Evolutionary conservation across 2,329 filamentous ascomycete species (phyloP).

Genomic region (Dissoconium aciculare): DNA sequence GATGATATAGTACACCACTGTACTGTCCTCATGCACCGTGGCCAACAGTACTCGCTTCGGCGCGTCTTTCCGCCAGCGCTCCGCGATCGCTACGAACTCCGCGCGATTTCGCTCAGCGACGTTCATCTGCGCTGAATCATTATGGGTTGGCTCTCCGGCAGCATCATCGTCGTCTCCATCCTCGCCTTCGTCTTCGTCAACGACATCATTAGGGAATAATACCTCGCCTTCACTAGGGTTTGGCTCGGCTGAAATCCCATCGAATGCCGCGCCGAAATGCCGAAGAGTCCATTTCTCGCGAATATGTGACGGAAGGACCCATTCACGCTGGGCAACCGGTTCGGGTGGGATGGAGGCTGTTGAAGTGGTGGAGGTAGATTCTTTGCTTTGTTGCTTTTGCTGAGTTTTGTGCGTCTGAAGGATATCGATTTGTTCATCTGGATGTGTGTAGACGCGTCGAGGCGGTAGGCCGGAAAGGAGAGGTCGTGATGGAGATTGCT

Average conservation of each 20-base stretch:
- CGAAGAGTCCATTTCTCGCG: conserved; percentile 57
- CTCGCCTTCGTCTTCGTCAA: conserved; percentile 1
- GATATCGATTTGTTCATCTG: conserved; percentile 65
- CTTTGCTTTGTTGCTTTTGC: neutral
- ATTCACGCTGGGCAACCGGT: conserved; percentile 43
- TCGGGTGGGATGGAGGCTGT: conserved; percentile 7
- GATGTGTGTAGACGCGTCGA: conserved; percentile 59
- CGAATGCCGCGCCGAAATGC: conserved; percentile 54
- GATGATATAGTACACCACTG: conserved; percentile 69
- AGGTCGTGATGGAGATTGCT: conserved; percentile 38
- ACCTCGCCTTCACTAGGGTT: conserved; percentile 11
- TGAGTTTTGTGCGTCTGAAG: conserved; percentile 39
- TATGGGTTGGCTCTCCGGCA: conserved; percentile 18
- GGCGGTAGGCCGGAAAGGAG: conserved; percentile 61
- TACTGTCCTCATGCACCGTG: conserved; percentile 64
- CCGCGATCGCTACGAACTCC: no score
- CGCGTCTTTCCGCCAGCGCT: conserved; percentile 30
- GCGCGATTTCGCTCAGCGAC: no score
- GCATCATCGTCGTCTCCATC: conserved; percentile 4
- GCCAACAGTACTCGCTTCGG: conserved; percentile 58
- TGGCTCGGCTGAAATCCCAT: conserved; percentile 35
- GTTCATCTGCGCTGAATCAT: conserved; percentile 4
- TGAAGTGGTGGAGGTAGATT: neutral
- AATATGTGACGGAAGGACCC: conserved; percentile 61
- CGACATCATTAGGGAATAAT: conserved; percentile 7